A percentile compares a stretch with the other conserved stretches of the same genome.
Conservation (phyloP, 2,329 filamentous ascomycete species). For the Microascus cirrosus region DNA sequence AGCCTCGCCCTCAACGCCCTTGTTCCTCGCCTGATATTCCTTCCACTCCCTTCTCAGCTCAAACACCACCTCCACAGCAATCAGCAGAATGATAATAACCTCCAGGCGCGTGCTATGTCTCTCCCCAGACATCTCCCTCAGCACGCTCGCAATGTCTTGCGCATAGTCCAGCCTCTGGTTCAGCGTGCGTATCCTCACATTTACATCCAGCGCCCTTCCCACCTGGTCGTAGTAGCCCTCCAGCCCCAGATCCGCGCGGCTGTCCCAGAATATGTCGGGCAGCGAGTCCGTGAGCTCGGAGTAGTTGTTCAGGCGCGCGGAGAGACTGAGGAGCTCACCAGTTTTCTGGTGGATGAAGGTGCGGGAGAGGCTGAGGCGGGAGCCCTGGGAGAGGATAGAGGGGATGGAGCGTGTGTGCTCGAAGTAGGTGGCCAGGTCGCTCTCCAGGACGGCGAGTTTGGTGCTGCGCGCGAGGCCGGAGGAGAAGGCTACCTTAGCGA, state of each 20-base stretch:
- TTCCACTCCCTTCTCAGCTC: slow-evolving; percentile 61
- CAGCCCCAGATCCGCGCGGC: slow-evolving; percentile 72
- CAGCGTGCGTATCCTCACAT: slow-evolving; percentile 76
- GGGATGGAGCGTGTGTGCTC: slow-evolving; percentile 77
- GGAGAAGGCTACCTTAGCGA: slow-evolving; percentile 94
- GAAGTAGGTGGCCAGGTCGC: slow-evolving; percentile 71
- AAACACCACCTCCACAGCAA: slow-evolving; percentile 84
- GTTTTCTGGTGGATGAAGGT: slow-evolving; percentile 86
- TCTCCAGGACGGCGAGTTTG: slow-evolving; percentile 86
- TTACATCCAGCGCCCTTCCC: slow-evolving; percentile 79
- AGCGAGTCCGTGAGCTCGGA: slow-evolving; percentile 91
- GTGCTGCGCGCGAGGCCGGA: slow-evolving; percentile 87
- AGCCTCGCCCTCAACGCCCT: background rate
- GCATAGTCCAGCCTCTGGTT: slow-evolving; percentile 99
- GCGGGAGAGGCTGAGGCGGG: slow-evolving; percentile 34
- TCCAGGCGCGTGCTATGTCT: slow-evolving; percentile 81
- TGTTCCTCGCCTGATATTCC: slow-evolving; percentile 20
- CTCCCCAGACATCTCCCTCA: slow-evolving; percentile 82
- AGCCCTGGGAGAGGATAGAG: slow-evolving; percentile 58
- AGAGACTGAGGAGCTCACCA: slow-evolving; percentile 77
- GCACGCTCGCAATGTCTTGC: slow-evolving; percentile 81
- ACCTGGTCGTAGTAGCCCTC: slow-evolving; percentile 95
- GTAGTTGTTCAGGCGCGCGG: slow-evolving; percentile 91
- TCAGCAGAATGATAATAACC: slow-evolving; percentile 92
- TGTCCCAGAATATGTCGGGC: slow-evolving; percentile 96